phyloP scores from a whole-genome alignment of 495 filamentous ascomycete genomes.

The Penicillium canescens region DNA sequence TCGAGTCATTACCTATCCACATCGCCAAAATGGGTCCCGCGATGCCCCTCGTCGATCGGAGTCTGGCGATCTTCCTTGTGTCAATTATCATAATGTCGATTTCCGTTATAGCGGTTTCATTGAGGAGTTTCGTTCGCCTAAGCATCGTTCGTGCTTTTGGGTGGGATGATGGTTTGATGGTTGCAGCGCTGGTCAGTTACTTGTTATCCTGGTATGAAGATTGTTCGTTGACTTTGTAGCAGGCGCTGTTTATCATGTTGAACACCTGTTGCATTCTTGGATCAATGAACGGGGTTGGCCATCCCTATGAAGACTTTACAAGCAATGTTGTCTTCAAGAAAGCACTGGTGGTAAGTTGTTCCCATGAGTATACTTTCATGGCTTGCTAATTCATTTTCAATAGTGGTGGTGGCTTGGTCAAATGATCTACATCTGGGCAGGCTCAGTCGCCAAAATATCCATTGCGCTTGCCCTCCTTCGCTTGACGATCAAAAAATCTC shows the following conservation, averaged over 20 bases:
- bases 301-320: constrained; percentile 14
- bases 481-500: constrained; percentile 21
- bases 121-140: constrained; percentile 28
- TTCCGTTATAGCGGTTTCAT: constrained; percentile 15
- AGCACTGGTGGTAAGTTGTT: constrained; percentile 14
- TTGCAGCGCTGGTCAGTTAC: constrained; percentile 20
- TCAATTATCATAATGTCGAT: constrained; percentile 19
- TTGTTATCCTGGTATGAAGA: too few relatives aligned
- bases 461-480: constrained; percentile 40
- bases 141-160: constrained; percentile 26
- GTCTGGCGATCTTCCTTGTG: constrained; percentile 19
- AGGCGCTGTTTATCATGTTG: constrained; percentile 15
- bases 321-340: constrained; percentile 6
- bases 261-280: constrained; percentile 16
- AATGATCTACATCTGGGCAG: constrained; percentile 31
- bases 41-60: constrained; percentile 10
- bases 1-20: too few relatives aligned
- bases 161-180: constrained; percentile 31
- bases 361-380: background rate
- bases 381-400: background rate
- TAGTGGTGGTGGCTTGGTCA: constrained; percentile 31
- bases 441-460: constrained; percentile 30
- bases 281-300: constrained; percentile 13
- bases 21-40: background rate
- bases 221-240: background rate